Base-by-base conservation (phyloP, 306 rosid species). In the Prunus mongolica region DNA sequence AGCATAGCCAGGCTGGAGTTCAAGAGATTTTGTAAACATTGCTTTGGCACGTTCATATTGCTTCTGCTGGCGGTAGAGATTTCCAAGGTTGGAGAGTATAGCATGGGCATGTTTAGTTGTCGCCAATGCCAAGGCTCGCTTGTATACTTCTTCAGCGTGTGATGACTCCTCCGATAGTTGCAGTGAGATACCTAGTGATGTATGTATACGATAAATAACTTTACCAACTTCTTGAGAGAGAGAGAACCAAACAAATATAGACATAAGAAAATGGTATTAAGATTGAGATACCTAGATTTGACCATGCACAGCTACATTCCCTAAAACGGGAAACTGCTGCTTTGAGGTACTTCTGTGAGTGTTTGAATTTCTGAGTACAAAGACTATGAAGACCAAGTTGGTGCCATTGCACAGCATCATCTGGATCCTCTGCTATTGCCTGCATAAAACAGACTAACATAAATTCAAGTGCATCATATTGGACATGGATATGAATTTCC, bases 381-480 rank as follows among this genome's bases (percentile, higher is more conserved):
- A 95, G 97, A 80, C 84, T 89, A 82, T 95, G 98, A 65, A 92
- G 93, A 52, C 97, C 98, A 67, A 92, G 93, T 85, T 95, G 98
- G 81, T 89, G 96, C 98, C 97, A 95, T 61, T 85, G 97, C 69
- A 92, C 90, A 71, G 93, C 89, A 83, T 90, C 97, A 83, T 92
- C 92, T 38, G 97, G 97, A 81, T 90, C 88, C 84, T 92, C 98
- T 6, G 98, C 89, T 73, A 95, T 60, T 69, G 93, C 97, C 98
- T 95, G 72, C 60, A 64, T 58, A 75, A 73, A 81, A 82, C 54
- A 46, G 66, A 64, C 32, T 64, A 30, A 11, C 49, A 80, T 8
- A 6, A 71, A 73, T 57, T 67, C 60, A 72, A 38, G 63, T 45
- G 19, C 64, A 73, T 75, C 22, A 41, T 64, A 58, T 32, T 25